Evolutionary conservation across 2,329 filamentous ascomycete genomes (phyloP), one percentile per base, ranked within the genome.

Genomic region (Xylariales sp.): DNA sequence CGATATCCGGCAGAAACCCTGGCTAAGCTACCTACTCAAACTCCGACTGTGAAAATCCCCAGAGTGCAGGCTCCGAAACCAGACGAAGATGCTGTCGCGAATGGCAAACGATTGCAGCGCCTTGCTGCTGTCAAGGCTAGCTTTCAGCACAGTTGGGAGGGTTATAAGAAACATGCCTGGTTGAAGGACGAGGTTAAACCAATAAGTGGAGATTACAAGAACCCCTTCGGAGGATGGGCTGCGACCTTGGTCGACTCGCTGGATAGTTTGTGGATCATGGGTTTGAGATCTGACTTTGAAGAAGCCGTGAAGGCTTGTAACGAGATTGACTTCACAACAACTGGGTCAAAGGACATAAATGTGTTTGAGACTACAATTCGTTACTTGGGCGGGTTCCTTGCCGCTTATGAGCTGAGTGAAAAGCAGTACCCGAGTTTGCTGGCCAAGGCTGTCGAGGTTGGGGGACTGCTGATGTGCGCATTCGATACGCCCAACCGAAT

Each of bases 251-350:
- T 84, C n/a, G 81, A 84, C 55, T 65, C 77, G 3, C 66, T 85
- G 39, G 84, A 87, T 55, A 80, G 79, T n/a, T 65, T 88, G 11
- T 86, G 82, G 82, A 82, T 87, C 48, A 80, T 87, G 75, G 82
- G 74, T 4, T 51, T 86, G 55, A 72, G 71, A 46, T 66, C 75
- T 1, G 82, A 87, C 44, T 88, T 87, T 53, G 69, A 77, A 22
- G 69, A 76, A 49, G 82, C 82, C 2, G 76, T 82, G 3, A 63
- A 69, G 39, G 77, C 76, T 1, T 73, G 80, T 5, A 65, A 73
- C 11, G 52, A 53, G 47, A 78, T 86, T 39, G 79, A 84, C 56
- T 86, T 85, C 55, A 72, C 74, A 2, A 70, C 62, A 2, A 75
- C 77, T 0, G 59, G 60, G 5, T 51, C 61, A 31, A 57, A 62